Evolutionary conservation across 2,329 filamentous ascomycete species (phyloP).

Genomic region (Penicillium sp.): DNA sequence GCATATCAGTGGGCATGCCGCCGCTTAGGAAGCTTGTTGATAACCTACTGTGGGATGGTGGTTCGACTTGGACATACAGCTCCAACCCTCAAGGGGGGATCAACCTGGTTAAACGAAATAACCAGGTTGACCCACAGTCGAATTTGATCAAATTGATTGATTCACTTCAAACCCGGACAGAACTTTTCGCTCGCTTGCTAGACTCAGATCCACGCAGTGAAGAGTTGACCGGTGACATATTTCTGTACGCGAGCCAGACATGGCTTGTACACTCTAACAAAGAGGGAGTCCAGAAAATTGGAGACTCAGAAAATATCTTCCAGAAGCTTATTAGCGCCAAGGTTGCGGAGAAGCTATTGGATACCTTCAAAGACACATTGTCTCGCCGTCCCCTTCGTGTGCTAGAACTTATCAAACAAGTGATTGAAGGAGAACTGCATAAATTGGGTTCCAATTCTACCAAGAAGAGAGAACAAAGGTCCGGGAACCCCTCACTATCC

Average conservation of each 20-base stretch:
- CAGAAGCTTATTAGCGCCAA: conserved; percentile 43
- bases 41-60: conserved; percentile 44
- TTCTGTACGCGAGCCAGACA: conserved; percentile 42
- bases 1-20: conserved; percentile 37
- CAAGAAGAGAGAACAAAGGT: conserved; percentile 1
- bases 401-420: conserved; percentile 43
- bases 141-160: conserved; percentile 38
- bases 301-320: conserved; percentile 30
- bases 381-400: conserved; percentile 42
- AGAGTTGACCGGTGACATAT: conserved; percentile 42
- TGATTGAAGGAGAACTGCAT: conserved; percentile 40
- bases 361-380: conserved; percentile 45
- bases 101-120: conserved; percentile 28
- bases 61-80: conserved; percentile 38
- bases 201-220: conserved; percentile 42
- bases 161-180: conserved; percentile 36
- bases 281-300: conserved; percentile 16
- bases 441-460: conserved; percentile 7
- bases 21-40: conserved; percentile 42
- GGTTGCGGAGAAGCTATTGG: conserved; percentile 42
- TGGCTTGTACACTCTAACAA: conserved; percentile 38
- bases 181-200: conserved; percentile 39
- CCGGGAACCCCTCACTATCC: conserved; percentile 32
- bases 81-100: conserved; percentile 24
- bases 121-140: conserved; percentile 10